Evolutionary conservation across 2,329 filamentous ascomycete species (phyloP).

Genomic region (Monosporascus sp.): DNA sequence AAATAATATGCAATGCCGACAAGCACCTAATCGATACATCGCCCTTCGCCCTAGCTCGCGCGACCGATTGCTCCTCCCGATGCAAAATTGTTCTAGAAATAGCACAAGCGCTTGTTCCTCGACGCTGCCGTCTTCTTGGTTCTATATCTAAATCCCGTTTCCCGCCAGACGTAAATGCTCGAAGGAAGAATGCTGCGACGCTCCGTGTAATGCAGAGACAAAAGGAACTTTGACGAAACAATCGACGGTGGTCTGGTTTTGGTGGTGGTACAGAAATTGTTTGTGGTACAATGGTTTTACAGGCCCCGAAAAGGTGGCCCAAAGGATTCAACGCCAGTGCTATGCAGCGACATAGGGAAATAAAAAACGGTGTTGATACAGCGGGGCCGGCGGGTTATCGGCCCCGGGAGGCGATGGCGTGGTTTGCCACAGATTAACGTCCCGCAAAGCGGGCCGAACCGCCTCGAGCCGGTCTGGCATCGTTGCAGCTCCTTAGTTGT

Average conservation of each 20-base stretch:
- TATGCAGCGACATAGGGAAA: background rate
- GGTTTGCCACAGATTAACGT: background rate
- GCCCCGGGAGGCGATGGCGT: background rate
- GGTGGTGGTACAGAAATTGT: background rate
- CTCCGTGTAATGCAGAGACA: constrained; percentile 14
- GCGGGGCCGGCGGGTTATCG: background rate
- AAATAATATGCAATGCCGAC: background rate
- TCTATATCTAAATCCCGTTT: constrained; percentile 6
- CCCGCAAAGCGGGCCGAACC: background rate
- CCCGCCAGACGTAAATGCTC: constrained; percentile 20
- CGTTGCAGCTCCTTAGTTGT: constrained; percentile 20
- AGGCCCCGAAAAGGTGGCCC: background rate
- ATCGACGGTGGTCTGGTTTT: constrained; percentile 2
- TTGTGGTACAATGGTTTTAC: no score
- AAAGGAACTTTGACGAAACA: constrained; percentile 7
- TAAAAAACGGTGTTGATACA: background rate
- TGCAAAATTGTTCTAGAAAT: no score
- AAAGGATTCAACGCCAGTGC: background rate
- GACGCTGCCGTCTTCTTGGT: constrained; percentile 13
- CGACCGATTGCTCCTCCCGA: no score
- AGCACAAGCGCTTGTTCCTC: background rate
- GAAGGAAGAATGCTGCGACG: constrained; percentile 7
- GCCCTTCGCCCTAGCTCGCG: no score
- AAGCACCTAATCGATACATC: no score
- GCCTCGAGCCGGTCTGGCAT: constrained; percentile 10